A percentile compares a stretch with the other conserved stretches of the same genome.
Conservation (phyloP, 2,329 filamentous ascomycete species). For the Fusarium sp. region DNA sequence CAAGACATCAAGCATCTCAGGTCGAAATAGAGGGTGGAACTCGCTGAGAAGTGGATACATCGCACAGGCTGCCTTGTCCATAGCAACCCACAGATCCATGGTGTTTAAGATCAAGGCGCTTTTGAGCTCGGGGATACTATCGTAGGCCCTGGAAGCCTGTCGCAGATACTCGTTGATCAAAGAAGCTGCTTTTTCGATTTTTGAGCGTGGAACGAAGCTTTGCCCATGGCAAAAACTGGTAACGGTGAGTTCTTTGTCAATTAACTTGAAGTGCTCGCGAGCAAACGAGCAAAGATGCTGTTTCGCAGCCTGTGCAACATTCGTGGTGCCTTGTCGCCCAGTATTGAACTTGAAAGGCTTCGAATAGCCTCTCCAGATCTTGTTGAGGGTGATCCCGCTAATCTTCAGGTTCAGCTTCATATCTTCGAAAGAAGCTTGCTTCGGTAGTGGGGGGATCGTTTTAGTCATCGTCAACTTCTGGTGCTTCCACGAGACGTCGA, state of each 20-base stretch:
- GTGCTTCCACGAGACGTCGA: conserved; percentile 33
- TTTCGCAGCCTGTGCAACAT: conserved; percentile 33
- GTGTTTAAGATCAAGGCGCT: conserved; percentile 39
- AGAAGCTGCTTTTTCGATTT: conserved; percentile 6
- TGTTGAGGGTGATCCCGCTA: conserved; percentile 23
- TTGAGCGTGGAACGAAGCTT: not conserved
- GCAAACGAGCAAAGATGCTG: conserved; percentile 32
- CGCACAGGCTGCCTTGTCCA: conserved; percentile 35
- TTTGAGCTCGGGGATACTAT: conserved; percentile 33
- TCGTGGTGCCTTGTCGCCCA: conserved; percentile 1
- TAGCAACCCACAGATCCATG: conserved; percentile 42
- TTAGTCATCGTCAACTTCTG: conserved; percentile 40
- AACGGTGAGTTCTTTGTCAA: conserved; percentile 23
- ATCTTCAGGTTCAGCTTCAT: conserved; percentile 31
- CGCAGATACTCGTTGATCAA: conserved; percentile 26
- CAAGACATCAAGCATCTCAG: conserved; percentile 41
- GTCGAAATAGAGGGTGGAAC: conserved; percentile 38
- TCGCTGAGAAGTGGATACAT: conserved; percentile 38
- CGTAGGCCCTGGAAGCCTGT: conserved; percentile 11
- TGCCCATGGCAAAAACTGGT: conserved; percentile 10
- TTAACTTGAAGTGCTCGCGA: conserved; percentile 21
- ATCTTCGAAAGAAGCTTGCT: conserved; percentile 28
- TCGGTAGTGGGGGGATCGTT: conserved; percentile 36
- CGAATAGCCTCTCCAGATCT: conserved; percentile 22
- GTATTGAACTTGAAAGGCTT: conserved; percentile 2